Percentiles rank a stretch among this genome's conserved stretches.
These are phyloP conservation scores for Adansonia grandidieri DNA, from an alignment of 441 rosid species.

Conservation along the genomic window DNA sequence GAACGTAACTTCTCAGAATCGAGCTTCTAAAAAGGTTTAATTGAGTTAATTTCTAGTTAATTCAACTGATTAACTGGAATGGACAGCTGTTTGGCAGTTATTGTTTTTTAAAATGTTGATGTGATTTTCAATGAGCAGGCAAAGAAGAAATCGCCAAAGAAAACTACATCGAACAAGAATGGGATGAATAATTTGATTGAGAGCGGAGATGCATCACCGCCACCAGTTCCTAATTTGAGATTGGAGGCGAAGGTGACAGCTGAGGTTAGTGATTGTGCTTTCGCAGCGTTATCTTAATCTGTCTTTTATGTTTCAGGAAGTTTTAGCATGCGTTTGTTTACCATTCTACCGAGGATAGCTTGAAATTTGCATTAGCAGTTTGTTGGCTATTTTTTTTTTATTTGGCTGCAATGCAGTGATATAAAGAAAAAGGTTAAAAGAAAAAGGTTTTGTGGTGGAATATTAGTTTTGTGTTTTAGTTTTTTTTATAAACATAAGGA, in stretches of 20 bases:
- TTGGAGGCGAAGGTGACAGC: constrained; percentile 73
- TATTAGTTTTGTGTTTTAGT: not conserved
- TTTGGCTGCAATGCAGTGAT: not conserved
- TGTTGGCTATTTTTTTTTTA: not conserved
- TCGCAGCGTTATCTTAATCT: not conserved
- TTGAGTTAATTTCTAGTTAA: constrained; percentile 12
- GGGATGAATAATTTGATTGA: constrained; percentile 33
- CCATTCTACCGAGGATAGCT: not conserved
- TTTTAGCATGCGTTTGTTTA: not conserved
- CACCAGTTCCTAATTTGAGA: constrained; percentile 65
- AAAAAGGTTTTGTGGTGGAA: not conserved
- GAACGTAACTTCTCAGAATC: constrained; percentile 50
- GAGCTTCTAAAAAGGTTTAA: constrained; percentile 52
- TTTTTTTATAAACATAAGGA: not conserved
- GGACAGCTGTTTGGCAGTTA: not conserved
- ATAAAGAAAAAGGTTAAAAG: not conserved
- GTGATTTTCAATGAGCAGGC: constrained; percentile 25
- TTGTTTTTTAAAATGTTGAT: not conserved
- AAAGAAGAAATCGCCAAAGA: constrained; percentile 46
- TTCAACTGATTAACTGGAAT: not conserved
- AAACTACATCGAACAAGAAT: constrained; percentile 53
- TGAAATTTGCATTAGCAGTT: not conserved
- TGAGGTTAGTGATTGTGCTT: constrained; percentile 51
- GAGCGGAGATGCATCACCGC: constrained; percentile 34
- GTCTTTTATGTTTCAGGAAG: not conserved